phyloP scores from a whole-genome alignment of 31 red algal genomes.

The Bonnemaisonia californica region DNA sequence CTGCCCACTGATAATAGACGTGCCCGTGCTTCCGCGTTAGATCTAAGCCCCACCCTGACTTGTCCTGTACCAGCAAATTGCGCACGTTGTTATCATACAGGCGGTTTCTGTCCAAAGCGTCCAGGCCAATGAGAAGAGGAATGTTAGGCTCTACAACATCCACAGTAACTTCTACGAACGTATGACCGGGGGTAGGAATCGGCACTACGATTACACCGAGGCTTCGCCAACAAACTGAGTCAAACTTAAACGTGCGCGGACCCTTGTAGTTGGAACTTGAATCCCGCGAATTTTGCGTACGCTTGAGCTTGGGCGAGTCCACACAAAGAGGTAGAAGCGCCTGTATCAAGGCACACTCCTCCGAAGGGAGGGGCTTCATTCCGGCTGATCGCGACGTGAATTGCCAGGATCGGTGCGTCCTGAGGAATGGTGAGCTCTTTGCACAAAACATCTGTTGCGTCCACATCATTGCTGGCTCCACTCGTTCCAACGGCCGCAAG shows the following conservation, averaged over 20 bases:
- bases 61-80: conserved; percentile 13
- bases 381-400: too few species aligned
- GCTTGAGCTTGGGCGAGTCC: neutral
- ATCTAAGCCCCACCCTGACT: neutral
- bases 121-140: neutral
- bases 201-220: neutral
- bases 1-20: conserved; percentile 1
- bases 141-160: conserved; percentile 19
- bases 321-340: neutral
- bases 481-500: too few species aligned
- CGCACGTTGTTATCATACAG: neutral
- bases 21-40: conserved; percentile 3
- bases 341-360: neutral
- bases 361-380: too few species aligned
- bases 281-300: conserved; percentile 6
- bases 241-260: conserved; percentile 13
- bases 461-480: too few species aligned
- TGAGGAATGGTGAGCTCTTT: too few species aligned
- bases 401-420: too few species aligned
- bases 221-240: neutral
- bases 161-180: neutral
- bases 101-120: neutral
- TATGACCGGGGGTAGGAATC: neutral
- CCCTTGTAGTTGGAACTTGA: conserved; percentile 3
- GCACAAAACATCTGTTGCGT: too few species aligned